phyloP scores from a whole-genome alignment of 768 basidiomycete genomes.

The Agaricus subrufescens region DNA sequence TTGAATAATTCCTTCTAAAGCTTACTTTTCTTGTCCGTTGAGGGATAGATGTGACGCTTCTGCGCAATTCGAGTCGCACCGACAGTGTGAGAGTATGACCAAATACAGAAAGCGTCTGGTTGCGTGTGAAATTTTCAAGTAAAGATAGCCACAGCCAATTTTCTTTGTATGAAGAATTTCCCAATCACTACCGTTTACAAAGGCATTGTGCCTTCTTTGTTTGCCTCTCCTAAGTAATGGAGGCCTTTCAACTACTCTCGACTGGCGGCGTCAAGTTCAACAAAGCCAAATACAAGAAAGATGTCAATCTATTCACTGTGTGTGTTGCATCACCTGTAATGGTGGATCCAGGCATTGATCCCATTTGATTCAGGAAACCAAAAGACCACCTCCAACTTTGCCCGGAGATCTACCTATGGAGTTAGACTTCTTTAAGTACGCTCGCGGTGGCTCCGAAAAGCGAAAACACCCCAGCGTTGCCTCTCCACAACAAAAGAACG shows the following conservation, averaged over 20 bases:
- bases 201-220: too few relatives aligned
- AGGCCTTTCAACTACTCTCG: conserved; percentile 87
- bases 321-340: conserved; percentile 12
- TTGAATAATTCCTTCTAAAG: neutral
- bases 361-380: neutral
- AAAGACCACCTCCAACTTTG: conserved; percentile 11
- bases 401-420: conserved; percentile 59
- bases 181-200: too few relatives aligned
- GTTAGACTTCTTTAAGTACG: conserved; percentile 92
- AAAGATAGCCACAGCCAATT: neutral
- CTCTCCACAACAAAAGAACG: conserved; percentile 19
- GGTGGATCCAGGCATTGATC: neutral
- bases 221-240: conserved; percentile 39
- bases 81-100: conserved; percentile 39
- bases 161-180: too few relatives aligned
- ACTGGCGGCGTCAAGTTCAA: conserved; percentile 82
- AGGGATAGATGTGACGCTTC: conserved; percentile 49
- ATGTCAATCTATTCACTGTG: conserved; percentile 70
- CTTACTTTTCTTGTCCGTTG: conserved; percentile 47
- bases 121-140: neutral
- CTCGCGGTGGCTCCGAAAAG: conserved; percentile 50
- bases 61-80: conserved; percentile 44
- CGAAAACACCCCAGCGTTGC: conserved; percentile 33
- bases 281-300: conserved; percentile 66
- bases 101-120: neutral